Evolutionary conservation across 2,329 filamentous ascomycete species (phyloP).

Genomic region (Neodidymelliopsis sp.): DNA sequence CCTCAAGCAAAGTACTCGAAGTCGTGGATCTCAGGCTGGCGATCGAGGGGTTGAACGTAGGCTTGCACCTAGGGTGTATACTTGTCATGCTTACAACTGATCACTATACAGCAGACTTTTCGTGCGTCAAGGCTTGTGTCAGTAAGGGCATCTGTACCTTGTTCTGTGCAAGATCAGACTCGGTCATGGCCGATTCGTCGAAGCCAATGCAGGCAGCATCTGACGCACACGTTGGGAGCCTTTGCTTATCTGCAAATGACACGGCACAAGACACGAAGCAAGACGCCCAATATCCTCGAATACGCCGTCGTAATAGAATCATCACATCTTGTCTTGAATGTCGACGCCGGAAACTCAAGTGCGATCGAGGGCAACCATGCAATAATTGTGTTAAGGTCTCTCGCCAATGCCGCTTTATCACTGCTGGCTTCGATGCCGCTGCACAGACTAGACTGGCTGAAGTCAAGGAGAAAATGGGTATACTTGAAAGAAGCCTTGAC

Average conservation of each 20-base stretch:
- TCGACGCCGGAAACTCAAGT: constrained; percentile 78
- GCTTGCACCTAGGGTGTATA: not conserved
- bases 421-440: constrained; percentile 71
- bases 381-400: constrained; percentile 66
- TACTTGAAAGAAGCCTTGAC: constrained; percentile 73
- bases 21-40: not conserved
- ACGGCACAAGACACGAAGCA: constrained; percentile 24
- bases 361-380: constrained; percentile 76
- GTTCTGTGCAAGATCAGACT: not conserved
- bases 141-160: constrained; percentile 13
- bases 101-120: not conserved
- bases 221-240: not conserved
- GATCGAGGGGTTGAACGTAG: not conserved
- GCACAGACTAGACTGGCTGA: constrained; percentile 75
- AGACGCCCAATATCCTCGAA: constrained; percentile 33
- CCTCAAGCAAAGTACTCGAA: too few species aligned
- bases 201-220: not conserved
- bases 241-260: not conserved
- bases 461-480: constrained; percentile 80
- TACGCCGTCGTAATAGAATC: constrained; percentile 48
- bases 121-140: constrained; percentile 14
- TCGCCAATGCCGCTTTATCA: constrained; percentile 69
- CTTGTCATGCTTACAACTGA: constrained; percentile 1
- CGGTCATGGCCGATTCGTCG: constrained; percentile 13
- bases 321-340: constrained; percentile 51